Conservation (phyloP, 2,329 filamentous ascomycete genomes). For the Neocucurbitaria cava region DNA sequence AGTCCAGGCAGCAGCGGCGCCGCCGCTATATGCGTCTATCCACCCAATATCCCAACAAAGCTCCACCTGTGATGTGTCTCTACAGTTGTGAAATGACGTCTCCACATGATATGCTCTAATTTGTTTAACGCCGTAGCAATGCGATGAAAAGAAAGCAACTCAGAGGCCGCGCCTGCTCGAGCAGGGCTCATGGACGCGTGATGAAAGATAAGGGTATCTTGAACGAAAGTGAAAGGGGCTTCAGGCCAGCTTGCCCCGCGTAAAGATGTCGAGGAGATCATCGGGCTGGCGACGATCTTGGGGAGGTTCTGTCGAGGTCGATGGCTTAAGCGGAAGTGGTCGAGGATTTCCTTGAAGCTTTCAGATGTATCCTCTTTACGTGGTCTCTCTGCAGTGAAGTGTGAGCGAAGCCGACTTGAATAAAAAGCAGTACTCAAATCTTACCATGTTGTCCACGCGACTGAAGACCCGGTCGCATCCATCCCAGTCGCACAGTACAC, state of each 20-base stretch:
- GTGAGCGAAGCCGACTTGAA: slow-evolving; percentile 21
- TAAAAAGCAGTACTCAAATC: slow-evolving; percentile 12
- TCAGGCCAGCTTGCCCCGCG: slow-evolving; percentile 18
- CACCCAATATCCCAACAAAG: slow-evolving; percentile 29
- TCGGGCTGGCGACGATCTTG: neutral
- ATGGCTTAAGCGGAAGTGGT: slow-evolving; percentile 17
- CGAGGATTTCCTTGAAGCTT: slow-evolving; percentile 39
- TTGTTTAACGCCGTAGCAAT: slow-evolving; percentile 29
- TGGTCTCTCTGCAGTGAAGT: slow-evolving; percentile 43
- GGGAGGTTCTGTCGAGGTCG: too few species aligned
- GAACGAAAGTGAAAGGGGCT: slow-evolving; percentile 32
- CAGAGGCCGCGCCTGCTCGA: slow-evolving; percentile 12
- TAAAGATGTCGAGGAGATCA: slow-evolving; percentile 6
- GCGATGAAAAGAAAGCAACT: slow-evolving; percentile 17
- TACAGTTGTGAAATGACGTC: slow-evolving; percentile 15
- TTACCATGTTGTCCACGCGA: slow-evolving; percentile 68
- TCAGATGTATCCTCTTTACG: slow-evolving; percentile 51
- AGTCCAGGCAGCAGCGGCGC: slow-evolving; percentile 30
- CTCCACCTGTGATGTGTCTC: slow-evolving; percentile 5
- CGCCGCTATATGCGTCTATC: slow-evolving; percentile 31
- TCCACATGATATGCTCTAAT: slow-evolving; percentile 21
- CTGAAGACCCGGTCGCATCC: slow-evolving; percentile 66
- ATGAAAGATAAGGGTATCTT: slow-evolving; percentile 34
- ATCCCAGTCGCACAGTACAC: slow-evolving; percentile 65
- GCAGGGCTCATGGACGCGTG: slow-evolving; percentile 11